Evolutionary conservation across 257 asterid genomes (phyloP).

Genomic region (Nicotiana paniculata): DNA sequence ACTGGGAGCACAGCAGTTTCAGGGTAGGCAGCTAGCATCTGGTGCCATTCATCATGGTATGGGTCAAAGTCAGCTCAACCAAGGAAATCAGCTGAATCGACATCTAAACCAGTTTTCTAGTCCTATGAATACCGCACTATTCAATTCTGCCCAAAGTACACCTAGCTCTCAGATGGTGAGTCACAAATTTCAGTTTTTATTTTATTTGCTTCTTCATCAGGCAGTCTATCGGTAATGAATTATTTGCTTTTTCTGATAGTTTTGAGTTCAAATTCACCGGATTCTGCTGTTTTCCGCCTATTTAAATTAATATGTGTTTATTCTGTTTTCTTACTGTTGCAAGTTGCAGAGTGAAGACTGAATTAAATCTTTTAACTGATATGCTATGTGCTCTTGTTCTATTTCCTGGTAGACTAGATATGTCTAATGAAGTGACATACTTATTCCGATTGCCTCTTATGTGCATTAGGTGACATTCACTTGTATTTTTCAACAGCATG

Average conservation of each 20-base stretch:
- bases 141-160: conserved; percentile 80
- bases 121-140: conserved; percentile 77
- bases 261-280: neutral
- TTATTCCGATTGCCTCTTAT: no score
- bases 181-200: neutral
- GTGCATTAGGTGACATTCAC: no score
- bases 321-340: neutral
- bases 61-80: conserved; percentile 70
- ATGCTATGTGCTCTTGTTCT: no score
- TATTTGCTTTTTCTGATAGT: neutral
- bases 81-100: conserved; percentile 90
- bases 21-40: conserved; percentile 74
- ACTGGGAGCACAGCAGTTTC: conserved; percentile 71
- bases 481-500: no score
- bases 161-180: conserved; percentile 82
- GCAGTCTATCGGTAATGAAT: neutral
- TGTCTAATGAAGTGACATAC: no score
- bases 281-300: neutral
- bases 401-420: no score
- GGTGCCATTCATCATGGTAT: conserved; percentile 68
- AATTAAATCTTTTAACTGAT: no score
- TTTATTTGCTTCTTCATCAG: neutral
- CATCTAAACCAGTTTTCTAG: conserved; percentile 80
- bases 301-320: neutral
- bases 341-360: conserved; percentile 1